Conservation (phyloP, 805 yeast species). For the Saccharomycopsis fodiens region DNA sequence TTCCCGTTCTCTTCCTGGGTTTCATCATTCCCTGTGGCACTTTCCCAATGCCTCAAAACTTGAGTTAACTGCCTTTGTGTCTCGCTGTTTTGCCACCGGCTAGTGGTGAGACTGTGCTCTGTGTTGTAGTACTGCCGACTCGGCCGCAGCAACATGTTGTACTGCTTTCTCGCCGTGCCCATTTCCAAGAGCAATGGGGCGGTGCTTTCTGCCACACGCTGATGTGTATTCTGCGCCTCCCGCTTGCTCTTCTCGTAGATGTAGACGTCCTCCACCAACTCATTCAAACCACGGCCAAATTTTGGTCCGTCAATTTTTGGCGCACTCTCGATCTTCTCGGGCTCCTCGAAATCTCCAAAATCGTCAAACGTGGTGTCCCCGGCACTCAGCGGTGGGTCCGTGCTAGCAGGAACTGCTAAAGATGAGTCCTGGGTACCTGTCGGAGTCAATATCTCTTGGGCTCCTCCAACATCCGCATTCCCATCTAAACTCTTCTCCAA, state of each 20-base stretch:
- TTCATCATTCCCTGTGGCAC: neutral
- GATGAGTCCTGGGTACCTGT: no score
- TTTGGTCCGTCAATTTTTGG: neutral
- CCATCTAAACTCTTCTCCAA: no score
- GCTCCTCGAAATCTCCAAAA: slow-evolving; percentile 18
- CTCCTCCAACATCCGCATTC: no score
- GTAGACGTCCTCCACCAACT: slow-evolving; percentile 2
- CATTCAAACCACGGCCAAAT: neutral
- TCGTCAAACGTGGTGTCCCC: slow-evolving; percentile 10
- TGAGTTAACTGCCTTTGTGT: slow-evolving; percentile 10
- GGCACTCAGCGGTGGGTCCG: no score
- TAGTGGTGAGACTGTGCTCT: neutral
- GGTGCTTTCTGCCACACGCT: neutral
- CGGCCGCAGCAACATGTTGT: slow-evolving; percentile 15
- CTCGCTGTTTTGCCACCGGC: slow-evolving; percentile 16
- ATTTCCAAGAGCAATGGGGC: slow-evolving; percentile 10
- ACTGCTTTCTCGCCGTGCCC: slow-evolving; percentile 13
- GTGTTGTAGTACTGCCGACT: slow-evolving; percentile 12
- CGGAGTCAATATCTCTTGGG: no score
- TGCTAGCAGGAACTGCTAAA: no score
- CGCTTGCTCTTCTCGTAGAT: neutral
- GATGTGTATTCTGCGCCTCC: neutral
- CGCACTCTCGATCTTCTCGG: neutral
- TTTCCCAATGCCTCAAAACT: slow-evolving; percentile 10
- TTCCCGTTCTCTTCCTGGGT: neutral